Percentiles rank a stretch among this genome's conserved stretches.
These are phyloP conservation scores for Begonia masoniana DNA, from an alignment of 306 rosid genomes.

Conservation along the genomic window DNA sequence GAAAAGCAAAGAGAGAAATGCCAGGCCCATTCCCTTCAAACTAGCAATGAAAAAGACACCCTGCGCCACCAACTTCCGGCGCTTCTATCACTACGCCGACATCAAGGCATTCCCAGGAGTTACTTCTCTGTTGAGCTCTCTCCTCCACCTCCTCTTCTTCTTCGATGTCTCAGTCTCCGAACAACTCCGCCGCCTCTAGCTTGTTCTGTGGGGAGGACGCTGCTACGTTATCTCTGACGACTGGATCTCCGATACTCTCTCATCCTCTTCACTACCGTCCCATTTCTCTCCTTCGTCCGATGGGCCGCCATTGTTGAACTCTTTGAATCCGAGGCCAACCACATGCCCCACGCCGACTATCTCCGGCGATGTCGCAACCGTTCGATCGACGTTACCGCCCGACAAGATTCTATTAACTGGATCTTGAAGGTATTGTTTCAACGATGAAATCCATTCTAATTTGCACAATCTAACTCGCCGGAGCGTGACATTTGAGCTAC, in stretches of 20 bases:
- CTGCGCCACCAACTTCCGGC: background rate
- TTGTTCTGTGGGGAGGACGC: slow-evolving; percentile 18
- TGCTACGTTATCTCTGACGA: background rate
- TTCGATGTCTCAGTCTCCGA: slow-evolving; percentile 19
- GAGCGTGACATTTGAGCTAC: background rate
- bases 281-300: slow-evolving; percentile 4
- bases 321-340: slow-evolving; percentile 18
- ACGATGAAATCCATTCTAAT: too few relatives aligned
- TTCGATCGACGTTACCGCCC: slow-evolving; percentile 26
- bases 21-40: too few relatives aligned
- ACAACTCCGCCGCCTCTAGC: slow-evolving; percentile 8
- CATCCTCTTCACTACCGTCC: background rate
- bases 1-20: too few relatives aligned
- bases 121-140: background rate
- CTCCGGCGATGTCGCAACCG: slow-evolving; percentile 29
- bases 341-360: slow-evolving; percentile 25
- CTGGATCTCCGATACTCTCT: slow-evolving; percentile 9
- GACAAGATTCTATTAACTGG: slow-evolving; percentile 62
- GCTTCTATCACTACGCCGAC: slow-evolving; percentile 2
- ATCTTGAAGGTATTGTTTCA: slow-evolving; percentile 34
- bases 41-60: too few relatives aligned
- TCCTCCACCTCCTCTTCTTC: background rate
- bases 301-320: slow-evolving; percentile 10
- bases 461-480: too few relatives aligned
- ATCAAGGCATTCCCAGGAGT: slow-evolving; percentile 10